These are phyloP conservation scores for Ophiosphaerella korrae DNA, from an alignment of 2,329 filamentous ascomycete genomes.

Conservation along the genomic window DNA sequence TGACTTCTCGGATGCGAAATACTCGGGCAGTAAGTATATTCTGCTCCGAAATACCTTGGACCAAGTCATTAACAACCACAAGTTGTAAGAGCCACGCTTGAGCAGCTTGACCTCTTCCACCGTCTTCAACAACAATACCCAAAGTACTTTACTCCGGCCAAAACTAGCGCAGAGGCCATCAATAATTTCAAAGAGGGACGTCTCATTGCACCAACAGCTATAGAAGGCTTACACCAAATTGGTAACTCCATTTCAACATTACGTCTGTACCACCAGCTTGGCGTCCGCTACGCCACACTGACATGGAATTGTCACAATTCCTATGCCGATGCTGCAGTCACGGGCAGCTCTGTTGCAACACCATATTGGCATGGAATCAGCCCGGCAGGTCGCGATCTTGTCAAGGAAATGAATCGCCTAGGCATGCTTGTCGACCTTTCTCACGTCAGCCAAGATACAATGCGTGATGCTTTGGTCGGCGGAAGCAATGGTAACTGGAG, in stretches of 20 bases:
- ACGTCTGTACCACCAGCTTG: slow-evolving; percentile 74
- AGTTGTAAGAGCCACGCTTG: slow-evolving; percentile 69
- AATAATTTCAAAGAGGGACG: slow-evolving; percentile 53
- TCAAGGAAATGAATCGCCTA: slow-evolving; percentile 90
- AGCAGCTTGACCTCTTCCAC: slow-evolving; percentile 75
- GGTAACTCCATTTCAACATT: slow-evolving; percentile 81
- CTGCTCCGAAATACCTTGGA: neutral
- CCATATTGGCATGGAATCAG: slow-evolving; percentile 76
- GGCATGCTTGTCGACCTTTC: slow-evolving; percentile 93
- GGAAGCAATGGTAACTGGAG: slow-evolving; percentile 59
- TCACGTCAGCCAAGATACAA: slow-evolving; percentile 79
- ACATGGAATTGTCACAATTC: slow-evolving; percentile 94
- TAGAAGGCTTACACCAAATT: slow-evolving; percentile 83
- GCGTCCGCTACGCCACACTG: slow-evolving; percentile 85
- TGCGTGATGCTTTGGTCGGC: slow-evolving; percentile 78
- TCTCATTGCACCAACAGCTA: slow-evolving; percentile 44
- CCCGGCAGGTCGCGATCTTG: slow-evolving; percentile 67
- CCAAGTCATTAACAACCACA: slow-evolving; percentile 30
- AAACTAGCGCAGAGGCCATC: slow-evolving; percentile 65
- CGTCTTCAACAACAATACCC: slow-evolving; percentile 69
- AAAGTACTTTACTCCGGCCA: slow-evolving; percentile 68
- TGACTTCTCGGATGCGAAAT: slow-evolving; percentile 76
- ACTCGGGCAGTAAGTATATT: slow-evolving; percentile 63
- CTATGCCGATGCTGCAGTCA: slow-evolving; percentile 82
- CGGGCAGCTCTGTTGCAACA: slow-evolving; percentile 57